Conservation (phyloP, 352 stramenopile species). For the Hyaloperonospora brassicae region DNA sequence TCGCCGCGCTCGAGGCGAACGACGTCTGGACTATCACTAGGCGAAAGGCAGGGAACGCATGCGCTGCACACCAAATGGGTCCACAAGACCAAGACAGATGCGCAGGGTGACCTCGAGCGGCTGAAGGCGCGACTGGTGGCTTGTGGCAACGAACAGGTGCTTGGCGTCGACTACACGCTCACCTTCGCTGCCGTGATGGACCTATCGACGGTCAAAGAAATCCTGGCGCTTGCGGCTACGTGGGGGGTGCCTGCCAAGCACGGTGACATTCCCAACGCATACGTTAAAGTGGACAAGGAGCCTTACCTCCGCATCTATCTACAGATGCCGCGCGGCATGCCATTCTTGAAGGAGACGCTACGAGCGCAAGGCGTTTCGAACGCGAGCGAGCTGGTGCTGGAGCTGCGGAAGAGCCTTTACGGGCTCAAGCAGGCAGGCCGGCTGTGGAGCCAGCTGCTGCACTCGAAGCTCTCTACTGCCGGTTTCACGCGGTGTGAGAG, state of each 20-base stretch:
- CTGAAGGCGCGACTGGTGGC: too few relatives aligned
- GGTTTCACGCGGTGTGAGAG: slow-evolving; percentile 12
- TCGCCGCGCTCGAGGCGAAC: background rate
- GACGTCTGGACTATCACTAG: background rate
- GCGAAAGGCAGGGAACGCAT: background rate
- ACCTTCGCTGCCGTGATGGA: too few relatives aligned
- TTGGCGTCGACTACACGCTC: too few relatives aligned
- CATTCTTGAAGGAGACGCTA: background rate
- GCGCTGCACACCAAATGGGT: background rate
- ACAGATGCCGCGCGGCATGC: slow-evolving; percentile 17
- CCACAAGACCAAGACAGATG: background rate
- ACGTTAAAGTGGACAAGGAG: background rate
- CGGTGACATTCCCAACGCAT: background rate
- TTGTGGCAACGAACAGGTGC: too few relatives aligned
- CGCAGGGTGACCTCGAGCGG: too few relatives aligned
- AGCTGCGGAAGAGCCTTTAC: slow-evolving; percentile 2
- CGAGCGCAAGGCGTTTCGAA: slow-evolving; percentile 1
- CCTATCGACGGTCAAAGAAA: too few relatives aligned
- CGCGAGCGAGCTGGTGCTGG: slow-evolving; percentile 1
- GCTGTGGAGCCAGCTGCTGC: slow-evolving; percentile 21
- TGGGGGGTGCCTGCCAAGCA: too few relatives aligned
- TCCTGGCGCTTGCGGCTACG: too few relatives aligned
- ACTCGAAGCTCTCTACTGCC: slow-evolving; percentile 10
- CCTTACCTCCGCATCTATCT: slow-evolving; percentile 3
- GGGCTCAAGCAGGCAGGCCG: slow-evolving; percentile 23